Percentiles rank a stretch among this genome's conserved stretches.
phyloP scores from a whole-genome alignment of 805 yeast genomes.

The Barnettozyma californica region DNA sequence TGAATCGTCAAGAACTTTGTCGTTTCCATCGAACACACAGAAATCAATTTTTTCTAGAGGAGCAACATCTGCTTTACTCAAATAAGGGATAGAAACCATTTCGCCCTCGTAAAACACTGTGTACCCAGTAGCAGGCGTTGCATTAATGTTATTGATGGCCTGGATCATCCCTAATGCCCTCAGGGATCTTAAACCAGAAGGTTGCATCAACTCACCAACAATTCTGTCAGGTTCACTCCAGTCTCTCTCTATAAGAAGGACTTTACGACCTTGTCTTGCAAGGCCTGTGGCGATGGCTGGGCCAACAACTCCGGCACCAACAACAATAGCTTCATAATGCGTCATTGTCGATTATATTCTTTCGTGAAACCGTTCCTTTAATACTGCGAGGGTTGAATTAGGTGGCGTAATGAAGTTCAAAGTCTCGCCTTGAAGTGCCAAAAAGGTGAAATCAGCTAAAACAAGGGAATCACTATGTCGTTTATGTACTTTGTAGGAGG shows the following conservation, averaged over 20 bases:
- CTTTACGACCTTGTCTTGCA: constrained; percentile 86
- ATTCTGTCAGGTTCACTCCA: constrained; percentile 92
- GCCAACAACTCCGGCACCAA: constrained; percentile 99
- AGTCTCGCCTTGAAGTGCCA: neutral
- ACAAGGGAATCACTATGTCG: neutral
- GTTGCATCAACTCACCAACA: constrained; percentile 96
- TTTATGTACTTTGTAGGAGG: neutral
- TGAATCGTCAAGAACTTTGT: constrained; percentile 45
- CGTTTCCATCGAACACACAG: constrained; percentile 55
- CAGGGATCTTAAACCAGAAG: constrained; percentile 88
- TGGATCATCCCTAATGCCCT: constrained; percentile 76
- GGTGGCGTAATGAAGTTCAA: neutral
- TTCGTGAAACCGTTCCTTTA: neutral
- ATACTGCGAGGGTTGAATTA: neutral
- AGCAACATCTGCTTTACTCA: constrained; percentile 49
- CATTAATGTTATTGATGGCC: constrained; percentile 70
- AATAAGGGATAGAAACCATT: constrained; percentile 61
- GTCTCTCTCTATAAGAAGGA: constrained; percentile 73
- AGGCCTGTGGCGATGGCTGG: constrained; percentile 87
- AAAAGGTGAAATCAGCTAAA: too few species aligned
- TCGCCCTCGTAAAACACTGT: constrained; percentile 63
- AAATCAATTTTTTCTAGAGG: constrained; percentile 46
- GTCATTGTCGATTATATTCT: constrained; percentile 2
- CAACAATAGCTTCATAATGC: constrained; percentile 73
- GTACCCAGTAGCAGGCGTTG: constrained; percentile 75